Conservation (phyloP, 2,329 filamentous ascomycete genomes). For the Setomelanomma holmii region DNA sequence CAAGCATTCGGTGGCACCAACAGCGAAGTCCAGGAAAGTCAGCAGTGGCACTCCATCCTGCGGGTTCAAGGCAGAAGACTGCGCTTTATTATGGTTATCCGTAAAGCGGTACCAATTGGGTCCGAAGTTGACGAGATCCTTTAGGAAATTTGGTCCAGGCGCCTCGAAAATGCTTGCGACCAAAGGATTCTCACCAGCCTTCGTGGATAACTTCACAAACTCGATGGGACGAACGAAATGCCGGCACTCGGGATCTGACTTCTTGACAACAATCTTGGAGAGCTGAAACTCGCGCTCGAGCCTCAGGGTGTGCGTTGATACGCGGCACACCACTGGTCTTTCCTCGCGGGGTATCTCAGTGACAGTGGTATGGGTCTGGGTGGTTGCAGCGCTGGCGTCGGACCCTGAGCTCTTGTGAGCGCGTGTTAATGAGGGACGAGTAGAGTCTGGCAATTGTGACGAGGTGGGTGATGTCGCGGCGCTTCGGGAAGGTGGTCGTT, state of each 20-base stretch:
- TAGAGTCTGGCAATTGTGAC: slow-evolving; percentile 40
- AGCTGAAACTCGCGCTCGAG: slow-evolving; percentile 90
- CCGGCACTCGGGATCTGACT: slow-evolving; percentile 73
- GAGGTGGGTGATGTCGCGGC: slow-evolving; percentile 28
- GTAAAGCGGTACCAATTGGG: slow-evolving; percentile 59
- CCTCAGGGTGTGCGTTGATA: slow-evolving; percentile 82
- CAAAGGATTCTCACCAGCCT: slow-evolving; percentile 75
- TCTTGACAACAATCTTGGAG: slow-evolving; percentile 72
- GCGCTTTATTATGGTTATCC: slow-evolving; percentile 21
- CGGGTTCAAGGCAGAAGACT: slow-evolving; percentile 16
- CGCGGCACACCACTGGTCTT: slow-evolving; percentile 74
- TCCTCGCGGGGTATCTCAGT: slow-evolving; percentile 50
- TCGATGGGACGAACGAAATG: slow-evolving; percentile 85
- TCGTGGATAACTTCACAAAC: slow-evolving; percentile 72
- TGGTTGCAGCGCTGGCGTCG: slow-evolving; percentile 46
- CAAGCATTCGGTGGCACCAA: slow-evolving; percentile 83
- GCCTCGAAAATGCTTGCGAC: slow-evolving; percentile 83
- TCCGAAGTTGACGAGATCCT: slow-evolving; percentile 76
- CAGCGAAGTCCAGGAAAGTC: slow-evolving; percentile 87
- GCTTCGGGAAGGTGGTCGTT: slow-evolving; percentile 35
- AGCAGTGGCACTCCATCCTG: slow-evolving; percentile 72
- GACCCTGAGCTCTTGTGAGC: slow-evolving; percentile 46
- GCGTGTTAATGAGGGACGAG: slow-evolving; percentile 32
- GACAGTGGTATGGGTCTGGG: slow-evolving; percentile 57
- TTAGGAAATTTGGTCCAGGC: slow-evolving; percentile 76